Evolutionary conservation across 2,329 filamentous ascomycete species (phyloP).

Genomic region (Chrysosporium keratinophilum): DNA sequence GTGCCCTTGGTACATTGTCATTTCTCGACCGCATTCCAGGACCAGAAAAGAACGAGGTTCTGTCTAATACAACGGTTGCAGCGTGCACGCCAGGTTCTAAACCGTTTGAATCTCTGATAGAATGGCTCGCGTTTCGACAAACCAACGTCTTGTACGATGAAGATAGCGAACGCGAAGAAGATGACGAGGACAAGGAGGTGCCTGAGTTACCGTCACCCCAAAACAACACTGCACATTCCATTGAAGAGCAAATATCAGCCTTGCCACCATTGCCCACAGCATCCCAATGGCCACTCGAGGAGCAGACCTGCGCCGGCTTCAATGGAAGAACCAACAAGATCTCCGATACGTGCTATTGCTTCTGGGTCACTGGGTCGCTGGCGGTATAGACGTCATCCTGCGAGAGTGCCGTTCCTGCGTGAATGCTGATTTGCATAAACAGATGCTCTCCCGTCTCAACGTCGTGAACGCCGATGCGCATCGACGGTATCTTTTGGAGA

Average conservation of each 20-base stretch:
- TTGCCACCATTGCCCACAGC: slow-evolving; percentile 22
- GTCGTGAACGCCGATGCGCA: slow-evolving; percentile 52
- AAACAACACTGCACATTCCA: not conserved
- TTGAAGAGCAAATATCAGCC: slow-evolving; percentile 21
- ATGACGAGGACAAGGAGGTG: slow-evolving; percentile 14
- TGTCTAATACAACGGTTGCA: slow-evolving; percentile 22
- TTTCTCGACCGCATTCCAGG: slow-evolving; percentile 56
- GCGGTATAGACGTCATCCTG: slow-evolving; percentile 27
- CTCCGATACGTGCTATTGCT: slow-evolving; percentile 90
- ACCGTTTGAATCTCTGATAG: slow-evolving; percentile 31
- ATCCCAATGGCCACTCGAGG: slow-evolving; percentile 18
- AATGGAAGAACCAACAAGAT: slow-evolving; percentile 87
- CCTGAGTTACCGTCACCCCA: slow-evolving; percentile 14
- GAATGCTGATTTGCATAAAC: slow-evolving; percentile 15
- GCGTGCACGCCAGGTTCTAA: slow-evolving; percentile 21
- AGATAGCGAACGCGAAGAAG: slow-evolving; percentile 38
- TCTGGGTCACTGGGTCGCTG: slow-evolving; percentile 70
- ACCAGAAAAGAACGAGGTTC: slow-evolving; percentile 9
- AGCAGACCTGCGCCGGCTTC: slow-evolving; percentile 57
- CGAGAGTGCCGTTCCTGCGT: not conserved
- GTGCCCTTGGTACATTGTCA: slow-evolving; percentile 65
- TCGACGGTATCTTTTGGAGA: slow-evolving; percentile 68
- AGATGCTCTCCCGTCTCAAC: slow-evolving; percentile 49
- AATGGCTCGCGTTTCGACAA: slow-evolving; percentile 56
- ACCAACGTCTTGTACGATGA: slow-evolving; percentile 46